These are phyloP conservation scores for Pseudophaeomoniella oleicola DNA, from an alignment of 2,329 filamentous ascomycete species.

Conservation along the genomic window DNA sequence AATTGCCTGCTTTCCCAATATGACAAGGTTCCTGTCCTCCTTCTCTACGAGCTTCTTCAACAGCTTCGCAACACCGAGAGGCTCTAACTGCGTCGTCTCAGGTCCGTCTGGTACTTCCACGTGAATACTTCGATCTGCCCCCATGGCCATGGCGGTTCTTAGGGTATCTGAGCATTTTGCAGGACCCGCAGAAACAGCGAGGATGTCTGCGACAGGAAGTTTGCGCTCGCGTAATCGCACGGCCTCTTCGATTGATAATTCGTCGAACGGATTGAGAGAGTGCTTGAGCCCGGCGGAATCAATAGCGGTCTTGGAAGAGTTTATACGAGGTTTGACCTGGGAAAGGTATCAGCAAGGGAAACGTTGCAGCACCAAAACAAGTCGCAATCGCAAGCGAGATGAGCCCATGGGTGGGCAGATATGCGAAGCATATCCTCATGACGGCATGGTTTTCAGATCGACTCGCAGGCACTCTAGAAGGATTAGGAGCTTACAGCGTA, in stretches of 20 bases:
- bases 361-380: no score
- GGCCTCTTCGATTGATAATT: slow-evolving; percentile 92
- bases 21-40: slow-evolving; percentile 80
- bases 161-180: slow-evolving; percentile 77
- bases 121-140: slow-evolving; percentile 81
- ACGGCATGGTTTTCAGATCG: no score
- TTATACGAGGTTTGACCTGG: slow-evolving; percentile 56
- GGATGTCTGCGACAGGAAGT: slow-evolving; percentile 76
- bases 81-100: slow-evolving; percentile 61
- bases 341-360: background rate
- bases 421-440: no score
- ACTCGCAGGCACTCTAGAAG: no score
- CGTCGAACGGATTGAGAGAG: slow-evolving; percentile 98
- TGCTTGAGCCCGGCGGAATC: slow-evolving; percentile 91
- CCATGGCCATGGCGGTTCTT: slow-evolving; percentile 97
- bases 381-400: no score
- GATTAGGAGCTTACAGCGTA: slow-evolving; percentile 61
- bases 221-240: slow-evolving; percentile 87
- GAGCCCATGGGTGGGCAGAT: no score
- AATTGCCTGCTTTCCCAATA: slow-evolving; percentile 95
- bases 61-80: slow-evolving; percentile 82
- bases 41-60: slow-evolving; percentile 64
- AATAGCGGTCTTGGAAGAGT: slow-evolving; percentile 65
- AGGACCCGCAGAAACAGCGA: slow-evolving; percentile 76
- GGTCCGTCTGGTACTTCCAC: slow-evolving; percentile 49